Percentiles rank a stretch among this genome's conserved stretches.
phyloP scores from a whole-genome alignment of 2,329 filamentous ascomycete genomes.

The Talaromyces sp. region DNA sequence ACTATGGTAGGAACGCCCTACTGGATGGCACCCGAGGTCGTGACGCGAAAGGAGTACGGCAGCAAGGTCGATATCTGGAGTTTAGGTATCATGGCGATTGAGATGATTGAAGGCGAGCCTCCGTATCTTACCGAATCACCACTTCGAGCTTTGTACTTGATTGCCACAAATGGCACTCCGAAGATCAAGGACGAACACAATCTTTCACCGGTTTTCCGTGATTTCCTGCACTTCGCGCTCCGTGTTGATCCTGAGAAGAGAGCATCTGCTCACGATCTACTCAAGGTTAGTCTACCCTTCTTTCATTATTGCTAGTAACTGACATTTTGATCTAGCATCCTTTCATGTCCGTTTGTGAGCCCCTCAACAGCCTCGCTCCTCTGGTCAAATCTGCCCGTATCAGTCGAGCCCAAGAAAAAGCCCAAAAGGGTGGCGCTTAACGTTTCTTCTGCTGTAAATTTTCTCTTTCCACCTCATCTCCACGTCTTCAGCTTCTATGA shows the following conservation, averaged over 20 bases:
- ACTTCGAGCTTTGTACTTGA: constrained; percentile 85
- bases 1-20: constrained; percentile 99
- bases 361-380: constrained; percentile 71
- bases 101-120: constrained; percentile 99
- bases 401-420: constrained; percentile 79
- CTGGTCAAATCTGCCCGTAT: constrained; percentile 80
- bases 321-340: constrained; percentile 56
- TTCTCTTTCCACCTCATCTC: not conserved
- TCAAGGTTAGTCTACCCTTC: constrained; percentile 64
- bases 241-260: constrained; percentile 97
- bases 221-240: constrained; percentile 87
- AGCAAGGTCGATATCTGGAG: constrained; percentile 99
- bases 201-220: constrained; percentile 73
- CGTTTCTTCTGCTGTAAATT: constrained; percentile 18
- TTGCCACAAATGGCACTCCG: constrained; percentile 94
- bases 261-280: constrained; percentile 86
- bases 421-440: constrained; percentile 54
- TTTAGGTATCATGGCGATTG: constrained; percentile 97
- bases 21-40: constrained; percentile 99
- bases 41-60: constrained; percentile 95
- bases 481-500: constrained; percentile 5
- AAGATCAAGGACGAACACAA: constrained; percentile 89
- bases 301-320: not conserved
- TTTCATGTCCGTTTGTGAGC: constrained; percentile 72
- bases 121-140: constrained; percentile 95